phyloP scores from a whole-genome alignment of 352 stramenopile genomes.

The Pythium grandisporangium region DNA sequence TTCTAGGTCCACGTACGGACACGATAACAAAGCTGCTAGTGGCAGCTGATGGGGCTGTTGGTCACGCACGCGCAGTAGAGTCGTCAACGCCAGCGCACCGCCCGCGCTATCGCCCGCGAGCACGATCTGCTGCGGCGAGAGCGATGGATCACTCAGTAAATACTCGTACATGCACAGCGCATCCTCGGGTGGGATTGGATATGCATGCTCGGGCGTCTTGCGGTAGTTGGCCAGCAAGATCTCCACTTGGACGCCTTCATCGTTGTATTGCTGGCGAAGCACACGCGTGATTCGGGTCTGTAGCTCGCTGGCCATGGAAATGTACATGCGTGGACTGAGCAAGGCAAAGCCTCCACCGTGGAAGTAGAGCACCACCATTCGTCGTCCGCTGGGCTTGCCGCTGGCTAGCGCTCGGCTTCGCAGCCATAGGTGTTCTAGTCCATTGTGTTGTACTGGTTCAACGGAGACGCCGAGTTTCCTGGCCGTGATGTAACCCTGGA shows the following conservation, averaged over 20 bases:
- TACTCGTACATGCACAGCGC: slow-evolving; percentile 30
- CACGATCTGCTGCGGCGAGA: slow-evolving; percentile 26
- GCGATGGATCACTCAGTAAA: slow-evolving; percentile 17
- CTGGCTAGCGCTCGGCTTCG: slow-evolving; percentile 2
- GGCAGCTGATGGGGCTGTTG: slow-evolving; percentile 11
- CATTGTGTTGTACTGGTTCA: slow-evolving; percentile 17
- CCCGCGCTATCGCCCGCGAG: slow-evolving; percentile 35
- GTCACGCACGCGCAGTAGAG: slow-evolving; percentile 23
- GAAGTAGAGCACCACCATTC: slow-evolving; percentile 21
- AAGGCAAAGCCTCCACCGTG: slow-evolving; percentile 39
- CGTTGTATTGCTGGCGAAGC: slow-evolving; percentile 8
- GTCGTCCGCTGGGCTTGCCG: slow-evolving; percentile 2
- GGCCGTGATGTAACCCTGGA: slow-evolving; percentile 20
- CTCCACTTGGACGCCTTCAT: slow-evolving; percentile 16
- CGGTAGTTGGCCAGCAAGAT: slow-evolving; percentile 41
- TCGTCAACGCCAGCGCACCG: slow-evolving; percentile 27
- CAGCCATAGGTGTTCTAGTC: slow-evolving; percentile 32
- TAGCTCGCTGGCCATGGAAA: slow-evolving; percentile 23
- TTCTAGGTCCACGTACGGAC: slow-evolving; percentile 19
- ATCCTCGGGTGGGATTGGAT: slow-evolving; percentile 26
- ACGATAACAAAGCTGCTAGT: slow-evolving; percentile 20
- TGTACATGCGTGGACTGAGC: slow-evolving; percentile 29
- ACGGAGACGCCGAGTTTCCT: slow-evolving; percentile 14
- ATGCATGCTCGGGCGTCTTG: slow-evolving; percentile 34
- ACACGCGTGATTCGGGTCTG: slow-evolving; percentile 15